Evolutionary conservation across 2,329 filamentous ascomycete species (phyloP), one percentile per base, ranked within the genome.

Genomic region (Cytospora leucostoma): DNA sequence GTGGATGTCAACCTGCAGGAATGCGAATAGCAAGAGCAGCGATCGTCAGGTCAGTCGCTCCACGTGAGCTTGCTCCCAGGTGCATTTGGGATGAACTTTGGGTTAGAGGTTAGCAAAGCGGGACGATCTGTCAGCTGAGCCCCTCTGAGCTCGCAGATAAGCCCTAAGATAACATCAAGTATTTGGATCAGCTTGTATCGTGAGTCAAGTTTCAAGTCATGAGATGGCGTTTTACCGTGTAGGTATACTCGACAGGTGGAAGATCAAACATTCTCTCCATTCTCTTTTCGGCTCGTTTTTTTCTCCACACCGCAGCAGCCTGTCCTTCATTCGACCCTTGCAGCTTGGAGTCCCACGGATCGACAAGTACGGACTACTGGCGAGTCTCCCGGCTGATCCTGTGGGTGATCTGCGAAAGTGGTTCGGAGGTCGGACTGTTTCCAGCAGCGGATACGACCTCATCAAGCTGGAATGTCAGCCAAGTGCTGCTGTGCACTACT

Each of bases 141-240:
- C 27, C 32, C 34, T 33, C 56, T 21, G 37, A 21, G 37, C 44
- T 47, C n/a, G 12, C 17, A 37, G 51, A 21, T 37, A 59, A 63
- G 51, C 37, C 27, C 56, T 49, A 34, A 27, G 55, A 55, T 51
- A 13, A 51, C 47, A 21, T 58, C 21, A 53, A 35, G 35, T 34
- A n/a, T 10, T 21, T 51, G 54, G 57, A 44, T 56, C 56, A 52
- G 61, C 56, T 61, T 63, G 61, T 61, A 64, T 64, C 51, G 61
- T 54, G 61, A 55, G 64, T 64, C 58, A 66, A 64, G 64, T 66
- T 66, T 66, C 64, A 66, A 57, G 50, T 64, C 57, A 21, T 63
- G 17, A 56, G 59, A 59, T 57, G 64, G 58, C 61, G 47, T 64
- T 27, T 27, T 61, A 61, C n/a, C 11, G 44, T 21, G 44, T 47